Percentiles rank a stretch among this genome's conserved stretches.
Conservation (phyloP, 2,329 filamentous ascomycete genomes). For the Pseudofabraea citricarpa region DNA sequence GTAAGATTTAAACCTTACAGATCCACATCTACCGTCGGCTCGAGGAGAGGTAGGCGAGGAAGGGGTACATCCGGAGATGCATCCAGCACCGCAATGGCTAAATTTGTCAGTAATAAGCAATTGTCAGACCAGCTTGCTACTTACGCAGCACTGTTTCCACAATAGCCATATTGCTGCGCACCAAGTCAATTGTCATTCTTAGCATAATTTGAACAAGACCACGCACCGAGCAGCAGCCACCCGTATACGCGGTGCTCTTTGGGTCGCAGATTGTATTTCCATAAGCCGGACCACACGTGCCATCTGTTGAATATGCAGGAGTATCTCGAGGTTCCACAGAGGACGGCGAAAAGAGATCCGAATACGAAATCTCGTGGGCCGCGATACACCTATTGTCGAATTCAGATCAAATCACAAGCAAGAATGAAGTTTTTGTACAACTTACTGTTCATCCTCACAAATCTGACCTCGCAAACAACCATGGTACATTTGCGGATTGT, state of each 20-base stretch:
- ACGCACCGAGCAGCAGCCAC: constrained; percentile 37
- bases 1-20: constrained; percentile 5
- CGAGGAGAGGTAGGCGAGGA: constrained; percentile 14
- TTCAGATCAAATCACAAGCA: too few species aligned
- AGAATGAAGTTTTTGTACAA: too few species aligned
- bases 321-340: constrained; percentile 9
- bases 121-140: neutral
- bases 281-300: constrained; percentile 28
- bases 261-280: constrained; percentile 31
- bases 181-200: constrained; percentile 3
- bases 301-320: constrained; percentile 33
- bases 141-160: constrained; percentile 34
- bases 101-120: neutral
- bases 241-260: constrained; percentile 37
- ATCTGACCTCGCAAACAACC: constrained; percentile 27
- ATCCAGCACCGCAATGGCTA: constrained; percentile 31
- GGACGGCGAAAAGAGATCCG: constrained; percentile 8
- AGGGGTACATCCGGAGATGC: constrained; percentile 32
- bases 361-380: constrained; percentile 7
- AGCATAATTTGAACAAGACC: neutral
- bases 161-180: constrained; percentile 30
- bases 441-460: constrained; percentile 22
- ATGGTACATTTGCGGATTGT: constrained; percentile 21
- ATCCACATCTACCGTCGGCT: constrained; percentile 24
- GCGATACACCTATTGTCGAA: constrained; percentile 18